Conservation (phyloP, 768 basidiomycete species). For the Leccinellum albellum region DNA sequence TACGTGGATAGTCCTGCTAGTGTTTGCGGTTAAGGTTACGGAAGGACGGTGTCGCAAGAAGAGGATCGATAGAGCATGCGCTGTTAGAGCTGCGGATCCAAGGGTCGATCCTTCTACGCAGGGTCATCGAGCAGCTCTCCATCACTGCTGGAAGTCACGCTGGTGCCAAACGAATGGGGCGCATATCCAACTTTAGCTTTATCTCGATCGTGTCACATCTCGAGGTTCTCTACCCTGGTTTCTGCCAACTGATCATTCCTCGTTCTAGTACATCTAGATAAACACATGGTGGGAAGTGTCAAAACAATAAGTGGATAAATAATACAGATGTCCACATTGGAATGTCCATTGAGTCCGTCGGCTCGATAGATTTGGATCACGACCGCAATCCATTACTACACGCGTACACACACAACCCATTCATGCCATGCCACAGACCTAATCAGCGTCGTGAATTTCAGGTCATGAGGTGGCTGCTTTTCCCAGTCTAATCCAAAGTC, state of each 20-base stretch:
- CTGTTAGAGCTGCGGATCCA: slow-evolving; percentile 1
- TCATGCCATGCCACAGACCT: background rate
- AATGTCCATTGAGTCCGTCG: background rate
- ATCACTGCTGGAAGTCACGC: background rate
- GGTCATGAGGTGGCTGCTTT: slow-evolving; percentile 19
- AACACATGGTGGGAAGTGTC: slow-evolving; percentile 6
- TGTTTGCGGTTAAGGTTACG: background rate
- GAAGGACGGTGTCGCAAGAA: background rate
- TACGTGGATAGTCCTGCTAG: background rate
- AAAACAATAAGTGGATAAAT: slow-evolving; percentile 17
- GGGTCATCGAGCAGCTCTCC: slow-evolving; percentile 2
- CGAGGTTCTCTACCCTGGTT: background rate
- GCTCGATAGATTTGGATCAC: background rate
- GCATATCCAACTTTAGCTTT: background rate
- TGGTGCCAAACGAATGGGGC: background rate
- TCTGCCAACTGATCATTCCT: background rate
- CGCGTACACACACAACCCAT: background rate
- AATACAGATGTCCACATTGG: background rate
- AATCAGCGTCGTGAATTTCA: background rate
- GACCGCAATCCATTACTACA: background rate
- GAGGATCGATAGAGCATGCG: slow-evolving; percentile 5
- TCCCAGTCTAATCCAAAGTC: slow-evolving; percentile 54
- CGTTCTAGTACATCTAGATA: background rate
- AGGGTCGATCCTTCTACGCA: slow-evolving; percentile 5
- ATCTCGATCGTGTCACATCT: background rate